Evolutionary conservation across 1,139 yeast genomes (phyloP), one percentile per base, ranked within the genome.

Genomic region (Nakaseomyces kungkrabaensis): DNA sequence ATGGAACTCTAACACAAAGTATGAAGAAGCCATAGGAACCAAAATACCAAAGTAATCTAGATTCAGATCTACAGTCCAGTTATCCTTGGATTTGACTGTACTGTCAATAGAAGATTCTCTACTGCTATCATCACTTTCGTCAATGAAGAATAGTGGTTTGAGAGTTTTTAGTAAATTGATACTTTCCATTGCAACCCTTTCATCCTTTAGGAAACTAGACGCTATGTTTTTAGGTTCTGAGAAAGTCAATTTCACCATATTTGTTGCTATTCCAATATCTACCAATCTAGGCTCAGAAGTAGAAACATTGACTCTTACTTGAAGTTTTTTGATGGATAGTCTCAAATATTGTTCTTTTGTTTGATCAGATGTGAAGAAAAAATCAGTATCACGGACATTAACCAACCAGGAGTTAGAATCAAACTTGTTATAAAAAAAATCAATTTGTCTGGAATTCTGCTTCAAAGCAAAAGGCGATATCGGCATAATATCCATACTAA

Each of bases 1-100:
- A 48, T 62, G 65, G 29, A 63, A 47, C 45, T 65, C 68, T 4
- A 60, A 37, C 13, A 63, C 61, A 53, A 56, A 62, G 46, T 55
- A 62, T 0, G 65, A 57, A 3, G 63, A 48, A 0, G 59, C 51
- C 40, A 65, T 52, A 3, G 66, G 66, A 29, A 63, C 47, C 29
- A 65, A 54, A 6, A 64, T 27, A 43, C 68, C 68, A 33, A 57
- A 38, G 48, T 65, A 65, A 10, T 54, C 55, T 2, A 60, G 43
- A 45, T 58, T 54, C 1, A 55, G 45, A 43, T 59, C 54, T 3
- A 60, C 33, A 5, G 54, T 33, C 61, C 61, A 59, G 33, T 42
- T 50, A 8, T 48, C 37, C 6, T 34, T 49, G 7, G 42, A 43
- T 36, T 34, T 45, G 7, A 26, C 17, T 25, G 37, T 32, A 13